phyloP scores from a whole-genome alignment of 352 stramenopile genomes.

The Elongisporangium prolatum region DNA sequence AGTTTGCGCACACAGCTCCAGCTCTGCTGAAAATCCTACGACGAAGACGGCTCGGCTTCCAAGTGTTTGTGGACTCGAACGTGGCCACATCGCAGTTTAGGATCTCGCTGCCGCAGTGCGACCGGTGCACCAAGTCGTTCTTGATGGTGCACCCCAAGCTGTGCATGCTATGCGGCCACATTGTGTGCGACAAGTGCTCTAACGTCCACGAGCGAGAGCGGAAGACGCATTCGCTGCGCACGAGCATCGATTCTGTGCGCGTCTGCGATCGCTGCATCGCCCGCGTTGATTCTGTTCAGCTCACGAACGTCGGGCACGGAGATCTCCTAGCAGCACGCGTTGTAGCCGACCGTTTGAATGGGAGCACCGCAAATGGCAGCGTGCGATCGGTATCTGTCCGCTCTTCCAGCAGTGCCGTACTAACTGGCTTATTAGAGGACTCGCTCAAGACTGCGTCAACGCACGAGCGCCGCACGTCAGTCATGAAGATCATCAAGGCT shows the following conservation, averaged over 20 bases:
- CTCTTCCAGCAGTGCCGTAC: too few species aligned
- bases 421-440: too few species aligned
- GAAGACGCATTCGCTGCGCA: slow-evolving; percentile 7
- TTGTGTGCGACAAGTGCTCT: slow-evolving; percentile 24
- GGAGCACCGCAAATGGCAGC: neutral
- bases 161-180: slow-evolving; percentile 25
- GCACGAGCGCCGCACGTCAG: too few species aligned
- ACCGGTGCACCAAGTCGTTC: slow-evolving; percentile 25
- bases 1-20: slow-evolving; percentile 32
- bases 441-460: too few species aligned
- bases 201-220: slow-evolving; percentile 22
- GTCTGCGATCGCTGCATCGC: slow-evolving; percentile 41
- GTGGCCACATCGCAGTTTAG: too few species aligned
- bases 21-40: slow-evolving; percentile 27
- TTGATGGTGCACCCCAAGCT: slow-evolving; percentile 21
- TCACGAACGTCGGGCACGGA: slow-evolving; percentile 17
- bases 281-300: slow-evolving; percentile 33
- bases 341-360: slow-evolving; percentile 12
- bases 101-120: slow-evolving; percentile 11
- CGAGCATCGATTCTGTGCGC: slow-evolving; percentile 21
- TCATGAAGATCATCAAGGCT: too few species aligned
- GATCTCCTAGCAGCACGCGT: slow-evolving; percentile 5
- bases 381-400: too few species aligned
- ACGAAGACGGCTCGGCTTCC: slow-evolving; percentile 20
- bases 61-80: slow-evolving; percentile 22